A percentile compares a stretch with the other conserved stretches of the same genome.
Evolutionary conservation across 1,139 yeast species (phyloP).

Genomic region (Debaryomycetaceae sp.): DNA sequence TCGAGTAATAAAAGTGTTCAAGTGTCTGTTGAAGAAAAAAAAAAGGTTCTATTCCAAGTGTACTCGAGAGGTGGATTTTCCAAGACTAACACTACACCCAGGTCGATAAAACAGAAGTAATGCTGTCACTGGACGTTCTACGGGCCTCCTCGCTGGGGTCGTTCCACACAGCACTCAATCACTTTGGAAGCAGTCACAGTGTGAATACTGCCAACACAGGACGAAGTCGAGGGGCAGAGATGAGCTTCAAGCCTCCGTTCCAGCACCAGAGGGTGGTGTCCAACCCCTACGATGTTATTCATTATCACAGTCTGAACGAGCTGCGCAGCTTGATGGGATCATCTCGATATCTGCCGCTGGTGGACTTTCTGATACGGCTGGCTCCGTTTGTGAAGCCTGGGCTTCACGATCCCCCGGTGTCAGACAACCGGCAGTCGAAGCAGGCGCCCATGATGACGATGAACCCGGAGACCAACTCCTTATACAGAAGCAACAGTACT

Average conservation of each 20-base stretch:
- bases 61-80: no score
- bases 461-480: background rate
- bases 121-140: conserved; percentile 2
- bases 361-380: background rate
- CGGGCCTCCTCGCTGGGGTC: conserved; percentile 5
- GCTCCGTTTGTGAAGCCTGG: background rate
- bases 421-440: background rate
- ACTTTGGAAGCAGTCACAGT: background rate
- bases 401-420: background rate
- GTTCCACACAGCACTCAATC: conserved; percentile 3
- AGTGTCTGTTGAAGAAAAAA: background rate
- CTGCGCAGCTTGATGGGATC: background rate
- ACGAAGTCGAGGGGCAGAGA: background rate
- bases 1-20: background rate
- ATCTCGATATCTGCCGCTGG: background rate
- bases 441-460: background rate
- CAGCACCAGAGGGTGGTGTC: conserved; percentile 9
- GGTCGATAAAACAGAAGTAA: background rate
- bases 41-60: no score
- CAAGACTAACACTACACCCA: no score
- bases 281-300: conserved; percentile 22
- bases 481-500: background rate
- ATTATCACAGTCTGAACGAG: conserved; percentile 5
- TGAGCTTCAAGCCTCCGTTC: background rate
- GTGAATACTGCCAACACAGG: background rate